Base-by-base conservation (phyloP, 75 land plant species). In the Pinus taeda region DNA sequence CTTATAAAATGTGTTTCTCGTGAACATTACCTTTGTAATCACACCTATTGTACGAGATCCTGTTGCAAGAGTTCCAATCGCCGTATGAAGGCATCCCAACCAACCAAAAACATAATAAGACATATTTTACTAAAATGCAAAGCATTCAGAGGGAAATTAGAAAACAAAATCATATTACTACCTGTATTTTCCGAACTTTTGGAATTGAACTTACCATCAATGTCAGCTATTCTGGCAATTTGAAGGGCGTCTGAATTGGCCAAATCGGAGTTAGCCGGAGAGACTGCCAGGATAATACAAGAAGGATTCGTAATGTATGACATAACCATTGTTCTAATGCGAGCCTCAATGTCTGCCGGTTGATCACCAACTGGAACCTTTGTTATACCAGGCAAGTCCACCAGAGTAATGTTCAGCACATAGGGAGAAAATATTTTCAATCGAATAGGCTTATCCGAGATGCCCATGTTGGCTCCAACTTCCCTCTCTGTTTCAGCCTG, bases 181-280 rank as follows among this genome's bases (percentile, higher is more conserved):
- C 24, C 53, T 42, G 45, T 0, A 42, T n/a, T 69, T 69, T 39
- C 20, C 42, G 22, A 18, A 18, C n/a, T 18, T 15, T n/a, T n/a
- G 11, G 17, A 69, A 69, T 45, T 20, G 3, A 21, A 74, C 78
- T 57, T 81, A 95, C 98, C 98, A 82, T 90, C 90, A 11, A 95
- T 90, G 93, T 95, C 95, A 76, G 98, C 98, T 75, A 79, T 85
- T 74, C 95, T 84, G 42, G 98, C 98, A 87, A 95, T 95, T 75
- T 95, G 98, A 79, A 95, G 91, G 59, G 98, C 98, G 91, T 95
- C 95, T 58, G 95, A 95, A 84, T 93, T 95, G 15, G 93, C 98
- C 57, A 95, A 72, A 79, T 95, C 98, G 63, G 98, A 83, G 89
- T 95, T 95, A 64, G 98, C 95, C 64, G 95, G 95, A 55, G 95